Evolutionary conservation across 2,329 filamentous ascomycete species (phyloP).

Genomic region (Fusarium siculi): DNA sequence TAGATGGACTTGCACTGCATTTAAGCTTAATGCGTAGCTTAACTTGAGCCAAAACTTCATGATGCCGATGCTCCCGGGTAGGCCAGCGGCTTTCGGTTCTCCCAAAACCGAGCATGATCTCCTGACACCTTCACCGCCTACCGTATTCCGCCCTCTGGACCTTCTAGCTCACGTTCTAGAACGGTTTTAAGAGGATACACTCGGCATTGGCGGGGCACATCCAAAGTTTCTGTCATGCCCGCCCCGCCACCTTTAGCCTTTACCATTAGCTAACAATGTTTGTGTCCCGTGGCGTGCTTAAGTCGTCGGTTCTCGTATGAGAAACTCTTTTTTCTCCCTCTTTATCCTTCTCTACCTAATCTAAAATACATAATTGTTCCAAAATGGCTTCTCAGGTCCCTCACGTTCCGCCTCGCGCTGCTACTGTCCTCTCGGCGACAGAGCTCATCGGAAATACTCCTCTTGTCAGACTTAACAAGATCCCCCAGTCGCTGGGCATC

Average conservation of each 20-base stretch:
- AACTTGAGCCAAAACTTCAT: background rate
- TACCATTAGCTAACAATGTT: constrained; percentile 23
- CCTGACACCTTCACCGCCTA: constrained; percentile 11
- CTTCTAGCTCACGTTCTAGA: constrained; percentile 27
- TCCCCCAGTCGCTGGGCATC: constrained; percentile 90
- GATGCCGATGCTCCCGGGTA: constrained; percentile 20
- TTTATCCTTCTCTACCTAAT: background rate
- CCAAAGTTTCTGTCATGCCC: constrained; percentile 28
- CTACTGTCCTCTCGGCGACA: constrained; percentile 70
- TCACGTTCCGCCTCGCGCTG: constrained; percentile 47
- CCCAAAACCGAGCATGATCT: background rate
- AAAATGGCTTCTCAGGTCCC: constrained; percentile 46
- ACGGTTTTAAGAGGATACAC: constrained; percentile 39
- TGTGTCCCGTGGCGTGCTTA: constrained; percentile 43
- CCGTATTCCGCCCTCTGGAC: background rate
- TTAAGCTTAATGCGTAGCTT: constrained; percentile 23
- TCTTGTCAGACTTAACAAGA: constrained; percentile 91
- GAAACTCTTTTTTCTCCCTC: background rate
- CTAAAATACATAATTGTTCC: background rate
- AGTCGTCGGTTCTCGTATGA: constrained; percentile 28
- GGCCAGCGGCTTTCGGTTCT: constrained; percentile 4
- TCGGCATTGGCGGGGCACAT: constrained; percentile 46
- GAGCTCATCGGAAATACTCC: constrained; percentile 96
- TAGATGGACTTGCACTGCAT: background rate
- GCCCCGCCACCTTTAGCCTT: constrained; percentile 17